phyloP scores from a whole-genome alignment of 202 grass and related monocot genomes.

The Zoysia matrella region DNA sequence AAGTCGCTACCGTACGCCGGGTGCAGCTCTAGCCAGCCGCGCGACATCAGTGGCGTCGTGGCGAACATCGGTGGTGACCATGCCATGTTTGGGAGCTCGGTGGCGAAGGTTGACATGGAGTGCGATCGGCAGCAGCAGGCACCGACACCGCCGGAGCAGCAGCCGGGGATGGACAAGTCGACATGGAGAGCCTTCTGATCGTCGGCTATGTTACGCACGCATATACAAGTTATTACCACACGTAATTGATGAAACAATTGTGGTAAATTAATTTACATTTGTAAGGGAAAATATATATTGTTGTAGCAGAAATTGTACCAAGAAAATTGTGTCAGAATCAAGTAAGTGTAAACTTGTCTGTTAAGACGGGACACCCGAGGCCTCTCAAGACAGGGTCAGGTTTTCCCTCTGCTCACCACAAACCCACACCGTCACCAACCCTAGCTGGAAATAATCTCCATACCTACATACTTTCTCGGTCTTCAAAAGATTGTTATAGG shows the following conservation, averaged over 20 bases:
- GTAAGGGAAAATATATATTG: not conserved
- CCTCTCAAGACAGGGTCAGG: too few species aligned
- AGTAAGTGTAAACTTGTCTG: constrained; percentile 18
- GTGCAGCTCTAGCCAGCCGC: constrained; percentile 48
- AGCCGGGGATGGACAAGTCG: constrained; percentile 43
- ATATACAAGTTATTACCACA: not conserved
- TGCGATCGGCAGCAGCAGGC: constrained; percentile 4
- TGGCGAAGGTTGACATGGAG: not conserved
- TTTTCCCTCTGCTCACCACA: too few species aligned
- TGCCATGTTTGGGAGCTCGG: constrained; percentile 35
- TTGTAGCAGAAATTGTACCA: constrained; percentile 39
- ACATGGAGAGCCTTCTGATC: constrained; percentile 61
- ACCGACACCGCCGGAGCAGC: not conserved
- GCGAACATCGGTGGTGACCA: constrained; percentile 19
- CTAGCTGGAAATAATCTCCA: too few species aligned
- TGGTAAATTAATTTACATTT: not conserved
- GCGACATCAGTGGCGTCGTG: constrained; percentile 8
- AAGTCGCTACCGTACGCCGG: constrained; percentile 17
- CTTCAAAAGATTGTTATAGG: too few species aligned
- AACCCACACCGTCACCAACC: too few species aligned
- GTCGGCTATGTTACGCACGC: not conserved
- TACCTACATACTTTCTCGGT: too few species aligned
- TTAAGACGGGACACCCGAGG: constrained; percentile 24
- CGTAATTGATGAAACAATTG: not conserved
- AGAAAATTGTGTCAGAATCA: constrained; percentile 5